phyloP scores from a whole-genome alignment of 1,284 basidiomycete species.

The Xerocomus minutiporus region DNA sequence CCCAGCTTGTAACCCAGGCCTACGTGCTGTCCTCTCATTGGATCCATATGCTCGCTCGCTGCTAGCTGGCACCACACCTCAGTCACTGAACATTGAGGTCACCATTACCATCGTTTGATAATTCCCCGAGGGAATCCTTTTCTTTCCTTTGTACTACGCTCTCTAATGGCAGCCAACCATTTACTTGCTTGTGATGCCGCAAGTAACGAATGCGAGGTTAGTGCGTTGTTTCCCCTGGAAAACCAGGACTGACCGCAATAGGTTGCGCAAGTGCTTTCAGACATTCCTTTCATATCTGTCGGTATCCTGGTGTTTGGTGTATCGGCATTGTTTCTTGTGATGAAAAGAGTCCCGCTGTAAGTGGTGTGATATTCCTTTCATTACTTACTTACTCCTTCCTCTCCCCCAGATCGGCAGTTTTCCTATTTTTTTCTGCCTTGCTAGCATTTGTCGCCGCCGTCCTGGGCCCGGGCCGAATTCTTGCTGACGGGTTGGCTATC shows the following conservation, averaged over 20 bases:
- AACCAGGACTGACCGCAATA: slow-evolving; percentile 27
- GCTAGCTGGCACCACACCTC: background rate
- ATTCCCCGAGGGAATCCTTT: slow-evolving; percentile 9
- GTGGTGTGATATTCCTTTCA: slow-evolving; percentile 24
- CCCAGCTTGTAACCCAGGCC: background rate
- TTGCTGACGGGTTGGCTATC: slow-evolving; percentile 38
- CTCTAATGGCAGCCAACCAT: slow-evolving; percentile 20
- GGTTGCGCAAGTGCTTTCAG: slow-evolving; percentile 57
- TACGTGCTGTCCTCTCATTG: background rate
- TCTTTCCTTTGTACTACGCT: slow-evolving; percentile 15
- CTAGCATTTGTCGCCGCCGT: slow-evolving; percentile 60
- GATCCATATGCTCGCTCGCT: background rate
- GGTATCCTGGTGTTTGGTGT: slow-evolving; percentile 65
- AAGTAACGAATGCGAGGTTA: slow-evolving; percentile 35
- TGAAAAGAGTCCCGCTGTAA: slow-evolving; percentile 56
- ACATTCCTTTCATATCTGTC: slow-evolving; percentile 64
- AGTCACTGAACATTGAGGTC: background rate
- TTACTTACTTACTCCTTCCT: slow-evolving; percentile 4
- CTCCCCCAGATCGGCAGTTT: slow-evolving; percentile 44
- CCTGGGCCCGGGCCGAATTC: slow-evolving; percentile 58
- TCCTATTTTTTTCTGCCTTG: slow-evolving; percentile 54
- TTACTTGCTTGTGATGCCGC: slow-evolving; percentile 12
- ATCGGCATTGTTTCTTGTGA: slow-evolving; percentile 55
- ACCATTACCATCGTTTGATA: background rate
- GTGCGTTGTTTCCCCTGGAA: slow-evolving; percentile 6